Conservation (phyloP, 1,284 basidiomycete species). For the Wallemia mellicola region DNA sequence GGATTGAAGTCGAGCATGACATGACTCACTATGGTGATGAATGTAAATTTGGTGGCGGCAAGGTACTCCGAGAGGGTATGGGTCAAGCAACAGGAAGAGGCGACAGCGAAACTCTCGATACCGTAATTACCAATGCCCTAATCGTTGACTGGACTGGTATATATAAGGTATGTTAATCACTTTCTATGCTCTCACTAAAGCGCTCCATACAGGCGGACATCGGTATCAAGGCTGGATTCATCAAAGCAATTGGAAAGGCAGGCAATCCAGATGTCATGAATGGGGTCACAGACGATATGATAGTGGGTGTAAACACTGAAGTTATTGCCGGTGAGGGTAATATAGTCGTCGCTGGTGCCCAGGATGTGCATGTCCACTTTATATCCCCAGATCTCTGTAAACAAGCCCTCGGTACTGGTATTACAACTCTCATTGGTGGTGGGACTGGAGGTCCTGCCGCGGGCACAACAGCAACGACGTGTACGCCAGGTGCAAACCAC, state of each 20-base stretch:
- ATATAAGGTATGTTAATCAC: conserved; percentile 34
- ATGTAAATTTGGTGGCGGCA: conserved; percentile 23
- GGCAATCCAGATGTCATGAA: conserved; percentile 90
- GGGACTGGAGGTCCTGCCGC: conserved; percentile 65
- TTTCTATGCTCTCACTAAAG: conserved; percentile 2
- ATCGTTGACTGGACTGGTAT: conserved; percentile 88
- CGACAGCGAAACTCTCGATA: conserved; percentile 42
- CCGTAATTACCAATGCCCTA: conserved; percentile 80
- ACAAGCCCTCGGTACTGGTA: conserved; percentile 23
- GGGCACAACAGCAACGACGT: conserved; percentile 77
- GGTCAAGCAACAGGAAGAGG: conserved; percentile 57
- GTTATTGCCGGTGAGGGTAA: conserved; percentile 83
- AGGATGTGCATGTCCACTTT: conserved; percentile 77
- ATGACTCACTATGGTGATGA: conserved; percentile 28
- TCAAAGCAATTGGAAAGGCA: conserved; percentile 74
- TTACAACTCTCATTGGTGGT: conserved; percentile 68
- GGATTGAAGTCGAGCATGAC: conserved; percentile 78
- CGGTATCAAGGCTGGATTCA: conserved; percentile 57
- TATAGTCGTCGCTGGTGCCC: conserved; percentile 71
- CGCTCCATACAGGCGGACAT: conserved; percentile 48
- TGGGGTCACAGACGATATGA: conserved; percentile 37
- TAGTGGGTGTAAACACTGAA: conserved; percentile 66
- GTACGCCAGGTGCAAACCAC: conserved; percentile 64
- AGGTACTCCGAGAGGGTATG: conserved; percentile 84
- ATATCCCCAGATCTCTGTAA: conserved; percentile 67